A percentile compares a stretch with the other conserved stretches of the same genome.
Evolutionary conservation across 768 basidiomycete species (phyloP).

Genomic region (Kwoniella sp.): DNA sequence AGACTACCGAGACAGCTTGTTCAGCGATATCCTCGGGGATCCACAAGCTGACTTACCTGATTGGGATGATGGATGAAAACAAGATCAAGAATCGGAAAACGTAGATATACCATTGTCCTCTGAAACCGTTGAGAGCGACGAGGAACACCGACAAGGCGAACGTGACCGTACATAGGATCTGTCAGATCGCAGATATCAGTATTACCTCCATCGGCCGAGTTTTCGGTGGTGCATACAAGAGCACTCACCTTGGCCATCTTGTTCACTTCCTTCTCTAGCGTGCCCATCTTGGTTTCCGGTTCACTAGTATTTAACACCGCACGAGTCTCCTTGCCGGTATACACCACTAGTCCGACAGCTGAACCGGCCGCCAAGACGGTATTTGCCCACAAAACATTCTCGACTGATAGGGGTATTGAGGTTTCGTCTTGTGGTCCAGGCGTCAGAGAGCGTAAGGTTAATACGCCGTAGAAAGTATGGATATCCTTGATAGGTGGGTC

Average conservation of each 20-base stretch:
- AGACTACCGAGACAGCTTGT: conserved; percentile 62
- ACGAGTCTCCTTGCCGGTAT: conserved; percentile 90
- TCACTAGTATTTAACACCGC: conserved; percentile 99
- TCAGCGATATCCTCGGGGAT: too few relatives aligned
- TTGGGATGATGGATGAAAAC: conserved; percentile 98
- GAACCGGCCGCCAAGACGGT: conserved; percentile 95
- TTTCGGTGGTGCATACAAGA: too few relatives aligned
- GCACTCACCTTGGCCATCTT: conserved; percentile 79
- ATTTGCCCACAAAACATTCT: conserved; percentile 96
- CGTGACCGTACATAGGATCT: conserved; percentile 94
- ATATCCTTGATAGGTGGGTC: conserved; percentile 97
- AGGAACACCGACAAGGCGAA: conserved; percentile 87
- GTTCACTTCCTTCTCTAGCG: conserved; percentile 92
- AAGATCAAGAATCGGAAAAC: conserved; percentile 95
- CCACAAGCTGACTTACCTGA: conserved; percentile 67
- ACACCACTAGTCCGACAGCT: conserved; percentile 87
- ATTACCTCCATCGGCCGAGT: neutral
- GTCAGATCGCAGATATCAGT: neutral
- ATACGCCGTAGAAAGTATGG: conserved; percentile 89
- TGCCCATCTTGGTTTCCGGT: conserved; percentile 88
- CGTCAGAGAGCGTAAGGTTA: conserved; percentile 61
- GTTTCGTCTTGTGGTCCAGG: conserved; percentile 27
- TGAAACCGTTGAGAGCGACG: conserved; percentile 93
- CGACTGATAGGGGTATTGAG: conserved; percentile 77
- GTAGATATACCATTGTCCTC: conserved; percentile 94